Conservation (phyloP, 108 stramenopile genomes). For the Poteriospumella lacustris region DNA sequence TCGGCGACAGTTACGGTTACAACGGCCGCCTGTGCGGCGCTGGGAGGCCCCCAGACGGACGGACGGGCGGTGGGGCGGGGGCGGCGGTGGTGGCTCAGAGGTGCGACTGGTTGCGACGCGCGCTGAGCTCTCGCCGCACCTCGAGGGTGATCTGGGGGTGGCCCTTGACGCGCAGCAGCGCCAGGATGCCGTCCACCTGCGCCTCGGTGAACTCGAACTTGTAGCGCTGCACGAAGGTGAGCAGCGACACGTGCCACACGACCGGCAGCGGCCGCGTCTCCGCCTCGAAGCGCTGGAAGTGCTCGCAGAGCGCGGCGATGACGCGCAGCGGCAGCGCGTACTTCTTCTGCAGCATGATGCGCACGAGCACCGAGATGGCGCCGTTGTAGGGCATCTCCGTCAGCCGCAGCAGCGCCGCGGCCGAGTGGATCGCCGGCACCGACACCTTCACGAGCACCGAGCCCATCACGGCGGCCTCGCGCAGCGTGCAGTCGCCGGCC, state of each 20-base stretch:
- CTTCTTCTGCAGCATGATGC: conserved; percentile 90
- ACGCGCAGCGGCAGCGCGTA: conserved; percentile 92
- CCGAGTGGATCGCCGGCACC: conserved; percentile 90
- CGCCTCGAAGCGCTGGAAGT: conserved; percentile 73
- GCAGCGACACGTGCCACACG: conserved; percentile 92
- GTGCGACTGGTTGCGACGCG: neutral
- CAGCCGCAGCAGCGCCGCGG: conserved; percentile 92
- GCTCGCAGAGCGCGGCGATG: conserved; percentile 67
- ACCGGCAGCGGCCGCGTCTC: conserved; percentile 13
- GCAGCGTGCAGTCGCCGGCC: conserved; percentile 77
- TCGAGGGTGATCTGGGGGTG: conserved; percentile 92
- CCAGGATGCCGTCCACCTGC: conserved; percentile 65
- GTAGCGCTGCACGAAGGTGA: conserved; percentile 89
- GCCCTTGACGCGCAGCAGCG: conserved; percentile 76
- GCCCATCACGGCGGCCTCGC: conserved; percentile 91
- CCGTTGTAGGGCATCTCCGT: conserved; percentile 86
- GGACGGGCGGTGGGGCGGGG: too few species aligned
- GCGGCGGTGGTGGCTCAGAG: too few species aligned
- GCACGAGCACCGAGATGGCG: conserved; percentile 75
- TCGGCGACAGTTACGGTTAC: too few species aligned
- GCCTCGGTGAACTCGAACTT: conserved; percentile 73
- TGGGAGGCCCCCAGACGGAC: too few species aligned
- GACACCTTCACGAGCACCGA: conserved; percentile 82
- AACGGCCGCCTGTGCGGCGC: too few species aligned
- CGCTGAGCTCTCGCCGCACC: conserved; percentile 76